A percentile compares a stretch with the other conserved stretches of the same genome.
Conservation (phyloP, 164 flowering plant genomes). For the Brasenia schreberi region DNA sequence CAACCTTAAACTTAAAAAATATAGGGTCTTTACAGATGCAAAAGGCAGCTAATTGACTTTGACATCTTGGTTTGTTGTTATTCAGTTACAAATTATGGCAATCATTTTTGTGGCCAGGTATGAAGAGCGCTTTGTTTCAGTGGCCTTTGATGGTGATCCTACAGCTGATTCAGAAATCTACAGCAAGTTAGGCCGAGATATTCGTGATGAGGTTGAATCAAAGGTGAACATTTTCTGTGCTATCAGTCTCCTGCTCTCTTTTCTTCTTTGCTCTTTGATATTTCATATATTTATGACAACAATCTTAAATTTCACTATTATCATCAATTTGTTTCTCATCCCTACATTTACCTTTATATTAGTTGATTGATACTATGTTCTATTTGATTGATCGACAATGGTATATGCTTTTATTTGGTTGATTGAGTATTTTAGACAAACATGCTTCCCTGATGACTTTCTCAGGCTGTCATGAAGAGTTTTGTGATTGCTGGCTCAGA, state of each 20-base stretch:
- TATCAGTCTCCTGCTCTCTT: not conserved
- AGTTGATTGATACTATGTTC: too few relatives aligned
- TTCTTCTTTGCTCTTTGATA: not conserved
- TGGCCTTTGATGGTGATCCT: constrained; percentile 76
- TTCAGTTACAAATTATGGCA: not conserved
- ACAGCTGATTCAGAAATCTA: constrained; percentile 77
- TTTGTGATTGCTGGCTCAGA: constrained; percentile 50
- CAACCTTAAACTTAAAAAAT: too few relatives aligned
- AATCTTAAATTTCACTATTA: not conserved
- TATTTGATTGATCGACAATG: not conserved
- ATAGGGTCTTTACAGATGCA: too few relatives aligned
- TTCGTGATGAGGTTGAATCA: constrained; percentile 66
- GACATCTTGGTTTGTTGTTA: not conserved
- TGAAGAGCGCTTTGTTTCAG: constrained; percentile 62
- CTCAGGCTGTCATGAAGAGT: constrained; percentile 92
- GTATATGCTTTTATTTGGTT: not conserved
- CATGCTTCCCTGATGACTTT: not conserved
- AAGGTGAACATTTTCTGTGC: constrained; percentile 19
- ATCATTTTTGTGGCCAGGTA: constrained; percentile 24
- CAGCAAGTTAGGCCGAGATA: constrained; percentile 45
- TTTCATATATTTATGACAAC: not conserved
- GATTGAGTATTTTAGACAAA: too few relatives aligned
- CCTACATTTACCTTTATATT: too few relatives aligned
- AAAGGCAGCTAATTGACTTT: not conserved
- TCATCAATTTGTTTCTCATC: not conserved